Evolutionary conservation across 495 filamentous ascomycete species (phyloP), one percentile per base, ranked within the genome.

Genomic region (Penicillium psychrofluorescens): DNA sequence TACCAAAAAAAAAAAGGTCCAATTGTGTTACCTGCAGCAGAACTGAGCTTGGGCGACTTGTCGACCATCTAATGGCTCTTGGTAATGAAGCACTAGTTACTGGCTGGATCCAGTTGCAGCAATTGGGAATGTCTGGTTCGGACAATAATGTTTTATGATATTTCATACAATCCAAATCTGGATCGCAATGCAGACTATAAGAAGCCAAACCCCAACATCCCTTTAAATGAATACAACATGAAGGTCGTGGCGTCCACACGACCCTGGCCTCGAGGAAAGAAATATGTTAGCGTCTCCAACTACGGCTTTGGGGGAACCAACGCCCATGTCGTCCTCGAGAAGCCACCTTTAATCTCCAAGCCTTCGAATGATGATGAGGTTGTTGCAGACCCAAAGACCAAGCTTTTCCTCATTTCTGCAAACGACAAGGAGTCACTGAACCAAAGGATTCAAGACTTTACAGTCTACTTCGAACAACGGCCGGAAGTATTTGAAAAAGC

Each of bases 261-360:
- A 8, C 51, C 56, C 6, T 61, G 57, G 60, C 56, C 61, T 43
- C 38, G 44, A 3, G 48, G 43, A 9, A 49, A 48, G 13, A 66
- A 80, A 11, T 16, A 16, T 16, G 76, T 67, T 2, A 80, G 76
- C 42, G 72, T 87, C 16, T 85, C 85, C 53, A 77, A 70, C 1
- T 86, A 85, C 40, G 80, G 81, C 0, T 81, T 78, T 38, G 81
- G 81, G 28, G 82, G 82, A 31, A 66, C 76, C 8, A 85, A 85
- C 49, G 70, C 78, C 0, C 80, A 84, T 46, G 71, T 64, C 6
- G 77, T 85, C 16, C 6, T 83, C 1, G 65, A 67, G 8, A 47
- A 44, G 14, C 42, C 45, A 16, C 34, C 44, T 8, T 27, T 50
- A 14, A 27, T 15, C 14, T 7, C 15, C 15, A 16, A 16, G 46